These are phyloP conservation scores for Fusarium domesticum DNA, from an alignment of 2,329 filamentous ascomycete genomes.

Conservation along the genomic window DNA sequence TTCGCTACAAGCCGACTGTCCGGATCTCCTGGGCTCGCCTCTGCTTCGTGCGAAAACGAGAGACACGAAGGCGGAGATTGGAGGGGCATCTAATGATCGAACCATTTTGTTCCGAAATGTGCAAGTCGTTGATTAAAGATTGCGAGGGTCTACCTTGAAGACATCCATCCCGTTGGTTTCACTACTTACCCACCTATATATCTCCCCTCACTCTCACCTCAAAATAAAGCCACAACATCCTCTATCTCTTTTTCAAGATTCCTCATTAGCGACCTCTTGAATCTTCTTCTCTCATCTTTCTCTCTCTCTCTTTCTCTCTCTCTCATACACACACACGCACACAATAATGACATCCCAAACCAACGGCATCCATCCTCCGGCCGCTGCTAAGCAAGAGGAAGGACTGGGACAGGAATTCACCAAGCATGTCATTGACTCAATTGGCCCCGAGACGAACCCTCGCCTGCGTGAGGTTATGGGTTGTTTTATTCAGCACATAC, in stretches of 20 bases:
- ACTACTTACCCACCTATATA: background rate
- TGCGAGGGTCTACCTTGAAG: background rate
- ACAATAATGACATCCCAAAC: conserved; percentile 34
- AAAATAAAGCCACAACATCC: background rate
- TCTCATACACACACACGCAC: too few relatives aligned
- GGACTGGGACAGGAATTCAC: conserved; percentile 59
- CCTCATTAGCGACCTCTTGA: background rate
- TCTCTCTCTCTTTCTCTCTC: background rate
- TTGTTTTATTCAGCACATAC: conserved; percentile 68
- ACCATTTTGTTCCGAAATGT: background rate
- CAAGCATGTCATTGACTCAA: conserved; percentile 66
- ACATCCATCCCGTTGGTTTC: too few relatives aligned
- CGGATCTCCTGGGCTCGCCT: background rate
- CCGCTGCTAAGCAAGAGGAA: conserved; percentile 16
- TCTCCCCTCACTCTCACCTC: background rate
- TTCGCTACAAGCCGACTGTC: background rate
- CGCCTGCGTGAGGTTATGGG: conserved; percentile 66
- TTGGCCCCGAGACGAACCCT: conserved; percentile 67
- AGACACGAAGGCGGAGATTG: background rate
- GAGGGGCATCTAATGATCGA: background rate
- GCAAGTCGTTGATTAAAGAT: background rate
- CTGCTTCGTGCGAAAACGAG: background rate
- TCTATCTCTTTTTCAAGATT: background rate
- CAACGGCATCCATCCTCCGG: conserved; percentile 43
- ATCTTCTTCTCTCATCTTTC: background rate